A percentile compares a stretch with the other conserved stretches of the same genome.
Conservation (phyloP, 2,329 filamentous ascomycete genomes). For the Lecanicillium sp. region DNA sequence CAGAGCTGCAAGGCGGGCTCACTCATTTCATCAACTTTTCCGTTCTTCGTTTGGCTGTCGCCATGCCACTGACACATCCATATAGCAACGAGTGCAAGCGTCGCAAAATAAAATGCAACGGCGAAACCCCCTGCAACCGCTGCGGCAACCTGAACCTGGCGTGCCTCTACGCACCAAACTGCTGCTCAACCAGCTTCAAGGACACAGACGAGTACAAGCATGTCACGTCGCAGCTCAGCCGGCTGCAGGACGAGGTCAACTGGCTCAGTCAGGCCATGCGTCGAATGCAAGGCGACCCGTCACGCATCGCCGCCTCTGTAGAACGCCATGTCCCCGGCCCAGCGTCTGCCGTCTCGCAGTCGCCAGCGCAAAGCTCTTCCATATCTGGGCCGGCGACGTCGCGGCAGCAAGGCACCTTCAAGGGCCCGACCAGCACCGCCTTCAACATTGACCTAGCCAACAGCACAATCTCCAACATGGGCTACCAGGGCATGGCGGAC, state of each 20-base stretch:
- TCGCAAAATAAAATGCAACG: constrained; percentile 71
- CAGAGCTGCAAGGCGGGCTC: no score
- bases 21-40: no score
- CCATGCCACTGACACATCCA: constrained; percentile 1
- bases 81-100: constrained; percentile 64
- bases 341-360: constrained; percentile 27
- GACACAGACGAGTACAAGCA: constrained; percentile 86
- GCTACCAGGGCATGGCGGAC: constrained; percentile 61
- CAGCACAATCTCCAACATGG: constrained; percentile 82
- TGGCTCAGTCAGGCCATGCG: constrained; percentile 66
- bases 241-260: constrained; percentile 79
- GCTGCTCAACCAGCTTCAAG: constrained; percentile 72
- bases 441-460: constrained; percentile 85
- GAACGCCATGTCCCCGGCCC: constrained; percentile 31
- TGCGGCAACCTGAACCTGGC: constrained; percentile 61
- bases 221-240: constrained; percentile 66
- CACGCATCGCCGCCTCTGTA: constrained; percentile 35
- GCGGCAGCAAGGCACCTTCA: constrained; percentile 58
- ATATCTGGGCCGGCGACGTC: constrained; percentile 30
- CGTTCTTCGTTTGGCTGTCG: constrained; percentile 5
- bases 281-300: constrained; percentile 51
- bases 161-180: constrained; percentile 60
- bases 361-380: constrained; percentile 35
- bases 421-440: constrained; percentile 76
- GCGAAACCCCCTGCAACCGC: constrained; percentile 58